These are phyloP conservation scores for Physcomitrium patens DNA, from an alignment of 225 moss, liverwort and hornwort genomes.

Conservation along the genomic window DNA sequence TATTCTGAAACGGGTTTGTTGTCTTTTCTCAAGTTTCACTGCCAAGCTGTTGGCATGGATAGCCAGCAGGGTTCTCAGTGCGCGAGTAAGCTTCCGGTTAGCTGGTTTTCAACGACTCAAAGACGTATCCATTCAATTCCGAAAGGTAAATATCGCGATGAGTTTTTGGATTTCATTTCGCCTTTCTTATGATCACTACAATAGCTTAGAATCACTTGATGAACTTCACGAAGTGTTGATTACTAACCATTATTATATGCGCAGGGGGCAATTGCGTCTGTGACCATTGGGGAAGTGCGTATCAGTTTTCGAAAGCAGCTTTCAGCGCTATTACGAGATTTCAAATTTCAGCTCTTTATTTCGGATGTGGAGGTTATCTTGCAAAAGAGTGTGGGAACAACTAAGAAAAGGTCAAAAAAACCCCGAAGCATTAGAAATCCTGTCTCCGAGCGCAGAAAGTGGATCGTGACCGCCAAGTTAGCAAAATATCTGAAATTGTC, in stretches of 20 bases:
- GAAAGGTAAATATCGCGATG: constrained; percentile 48
- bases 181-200: neutral
- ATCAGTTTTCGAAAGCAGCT: constrained; percentile 79
- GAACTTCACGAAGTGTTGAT: constrained; percentile 13
- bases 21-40: constrained; percentile 64
- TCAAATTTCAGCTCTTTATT: constrained; percentile 87
- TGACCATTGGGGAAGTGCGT: constrained; percentile 75
- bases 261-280: constrained; percentile 75
- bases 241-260: constrained; percentile 18
- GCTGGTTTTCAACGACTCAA: constrained; percentile 80
- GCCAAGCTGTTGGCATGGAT: constrained; percentile 82
- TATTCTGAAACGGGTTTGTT: constrained; percentile 23
- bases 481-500: constrained; percentile 81
- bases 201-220: neutral
- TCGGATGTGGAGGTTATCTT: constrained; percentile 81
- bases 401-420: constrained; percentile 53
- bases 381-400: constrained; percentile 53
- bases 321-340: constrained; percentile 70
- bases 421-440: constrained; percentile 54
- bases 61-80: constrained; percentile 76
- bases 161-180: constrained; percentile 14
- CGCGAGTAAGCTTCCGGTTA: constrained; percentile 86
- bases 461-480: constrained; percentile 73
- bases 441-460: constrained; percentile 66
- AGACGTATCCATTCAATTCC: constrained; percentile 81